Percentiles rank a stretch among this genome's conserved stretches.
Evolutionary conservation across 1,139 yeast species (phyloP).

Genomic region (Williopsis jadinii): DNA sequence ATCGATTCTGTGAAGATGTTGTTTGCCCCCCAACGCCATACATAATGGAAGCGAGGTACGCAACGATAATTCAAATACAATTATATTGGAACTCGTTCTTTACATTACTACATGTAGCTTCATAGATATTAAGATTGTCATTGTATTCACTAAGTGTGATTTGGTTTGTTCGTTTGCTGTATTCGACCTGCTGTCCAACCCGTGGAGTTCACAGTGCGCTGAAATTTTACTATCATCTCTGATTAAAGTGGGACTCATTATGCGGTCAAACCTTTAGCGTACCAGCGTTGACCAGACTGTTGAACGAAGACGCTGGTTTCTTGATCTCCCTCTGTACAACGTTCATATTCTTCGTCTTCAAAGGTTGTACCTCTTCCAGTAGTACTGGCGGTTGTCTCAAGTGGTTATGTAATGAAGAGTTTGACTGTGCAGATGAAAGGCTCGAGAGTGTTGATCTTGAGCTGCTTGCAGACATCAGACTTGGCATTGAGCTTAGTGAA

Average conservation of each 20-base stretch:
- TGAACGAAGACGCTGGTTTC: conserved; percentile 10
- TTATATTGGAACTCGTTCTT: no score
- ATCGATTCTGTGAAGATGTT: not conserved
- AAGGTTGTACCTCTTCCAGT: conserved; percentile 11
- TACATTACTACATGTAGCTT: no score
- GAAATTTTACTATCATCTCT: no score
- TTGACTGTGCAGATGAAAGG: conserved; percentile 6
- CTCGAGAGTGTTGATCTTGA: conserved; percentile 22
- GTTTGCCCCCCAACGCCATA: not conserved
- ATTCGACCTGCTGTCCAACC: no score
- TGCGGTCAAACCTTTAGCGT: conserved; percentile 1
- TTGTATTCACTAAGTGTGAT: no score
- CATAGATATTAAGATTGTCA: no score
- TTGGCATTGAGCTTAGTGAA: conserved; percentile 22
- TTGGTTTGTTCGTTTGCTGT: no score
- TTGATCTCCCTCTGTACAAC: conserved; percentile 1
- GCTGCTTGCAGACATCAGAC: conserved; percentile 24
- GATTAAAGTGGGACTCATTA: not conserved
- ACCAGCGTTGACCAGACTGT: conserved; percentile 14
- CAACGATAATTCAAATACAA: no score
- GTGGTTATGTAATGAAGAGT: conserved; percentile 5
- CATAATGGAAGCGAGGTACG: no score
- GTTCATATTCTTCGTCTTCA: conserved; percentile 14
- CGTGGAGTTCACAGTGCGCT: no score
- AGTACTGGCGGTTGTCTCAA: conserved; percentile 5